Evolutionary conservation across 2,329 filamentous ascomycete genomes (phyloP).

Genomic region (Aspergillus neotritici): DNA sequence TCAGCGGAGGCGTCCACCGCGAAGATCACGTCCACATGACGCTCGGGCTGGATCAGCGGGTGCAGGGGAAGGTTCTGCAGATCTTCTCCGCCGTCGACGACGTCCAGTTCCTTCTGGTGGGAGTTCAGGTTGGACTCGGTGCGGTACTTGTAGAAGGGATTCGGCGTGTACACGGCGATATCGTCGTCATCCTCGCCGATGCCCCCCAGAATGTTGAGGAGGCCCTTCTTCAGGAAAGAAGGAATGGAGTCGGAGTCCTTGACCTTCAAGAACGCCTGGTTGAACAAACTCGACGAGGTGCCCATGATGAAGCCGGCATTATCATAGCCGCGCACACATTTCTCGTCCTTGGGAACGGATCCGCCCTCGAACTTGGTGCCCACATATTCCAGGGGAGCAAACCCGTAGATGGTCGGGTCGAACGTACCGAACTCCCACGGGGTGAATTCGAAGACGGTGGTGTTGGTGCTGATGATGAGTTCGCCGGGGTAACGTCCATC

Average conservation of each 20-base stretch:
- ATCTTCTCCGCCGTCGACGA: conserved; percentile 72
- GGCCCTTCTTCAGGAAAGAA: conserved; percentile 46
- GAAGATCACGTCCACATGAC: conserved; percentile 70
- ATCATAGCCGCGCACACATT: conserved; percentile 74
- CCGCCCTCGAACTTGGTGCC: conserved; percentile 66
- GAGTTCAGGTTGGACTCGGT: conserved; percentile 55
- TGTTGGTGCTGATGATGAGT: conserved; percentile 58
- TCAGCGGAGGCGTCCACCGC: conserved; percentile 71
- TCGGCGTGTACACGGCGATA: conserved; percentile 66
- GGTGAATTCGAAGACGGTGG: conserved; percentile 69
- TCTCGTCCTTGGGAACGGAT: conserved; percentile 47
- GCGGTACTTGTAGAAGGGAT: conserved; percentile 66
- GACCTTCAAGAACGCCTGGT: conserved; percentile 64
- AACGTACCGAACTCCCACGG: conserved; percentile 72
- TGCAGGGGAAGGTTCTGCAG: conserved; percentile 70
- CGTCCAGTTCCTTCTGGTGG: conserved; percentile 50
- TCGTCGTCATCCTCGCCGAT: conserved; percentile 60
- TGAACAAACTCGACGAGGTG: conserved; percentile 77
- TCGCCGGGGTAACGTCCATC: conserved; percentile 60
- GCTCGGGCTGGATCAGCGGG: conserved; percentile 64
- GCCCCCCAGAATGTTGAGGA: conserved; percentile 48
- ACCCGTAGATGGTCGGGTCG: conserved; percentile 65
- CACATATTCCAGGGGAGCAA: conserved; percentile 62
- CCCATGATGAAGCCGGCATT: conserved; percentile 78
- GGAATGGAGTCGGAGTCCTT: conserved; percentile 46